Evolutionary conservation across 108 stramenopile species (phyloP), one percentile per base, ranked within the genome.

Genomic region (Cafeteria roenbergensis): DNA sequence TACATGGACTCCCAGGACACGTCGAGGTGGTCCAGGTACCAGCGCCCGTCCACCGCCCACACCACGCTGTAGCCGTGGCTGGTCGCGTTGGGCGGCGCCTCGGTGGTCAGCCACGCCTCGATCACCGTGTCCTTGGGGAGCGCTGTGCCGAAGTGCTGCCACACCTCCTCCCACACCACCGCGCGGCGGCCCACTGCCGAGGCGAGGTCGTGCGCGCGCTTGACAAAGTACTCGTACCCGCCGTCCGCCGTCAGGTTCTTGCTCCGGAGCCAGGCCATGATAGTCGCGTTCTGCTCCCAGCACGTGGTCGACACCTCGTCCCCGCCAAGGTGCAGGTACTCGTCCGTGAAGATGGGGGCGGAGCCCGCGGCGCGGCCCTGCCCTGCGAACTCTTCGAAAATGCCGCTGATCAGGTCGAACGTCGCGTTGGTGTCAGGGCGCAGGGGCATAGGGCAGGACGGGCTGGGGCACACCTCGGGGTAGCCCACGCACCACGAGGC

Each of bases 111-210:
- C 84, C 84, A 83, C 28, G 75, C 81, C 58, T 82, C 73, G 27
- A 67, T 31, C 28, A 88, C 53, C 34, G 77, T 78, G 14, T 79
- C 75, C 27, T 48, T 54, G 28, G 72, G 61, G 8, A 78, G 58
- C 24, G 33, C 24, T 0, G 26, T 58, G 9, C 59, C 55, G 58
- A 77, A 77, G 25, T 77, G 57, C 54, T 84, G 66, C 50, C 75
- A 85, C 1, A 88, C 77, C 65, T 88, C 87, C 50, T 79, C 75
- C 87, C 87, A 88, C 9, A 74, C 79, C 51, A 88, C 76, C 1
- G 78, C 75, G 21, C 55, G 71, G 31, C 68, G 69, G 22, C 72
- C 69, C 14, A 38, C 0, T 0, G 24, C 21, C 8, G 26, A 6
- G 25, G 75, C 71, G 17, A 63, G 38, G 25, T 28, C 34, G 29